Evolutionary conservation across 2,329 filamentous ascomycete genomes (phyloP).

Genomic region (Capronia americana): DNA sequence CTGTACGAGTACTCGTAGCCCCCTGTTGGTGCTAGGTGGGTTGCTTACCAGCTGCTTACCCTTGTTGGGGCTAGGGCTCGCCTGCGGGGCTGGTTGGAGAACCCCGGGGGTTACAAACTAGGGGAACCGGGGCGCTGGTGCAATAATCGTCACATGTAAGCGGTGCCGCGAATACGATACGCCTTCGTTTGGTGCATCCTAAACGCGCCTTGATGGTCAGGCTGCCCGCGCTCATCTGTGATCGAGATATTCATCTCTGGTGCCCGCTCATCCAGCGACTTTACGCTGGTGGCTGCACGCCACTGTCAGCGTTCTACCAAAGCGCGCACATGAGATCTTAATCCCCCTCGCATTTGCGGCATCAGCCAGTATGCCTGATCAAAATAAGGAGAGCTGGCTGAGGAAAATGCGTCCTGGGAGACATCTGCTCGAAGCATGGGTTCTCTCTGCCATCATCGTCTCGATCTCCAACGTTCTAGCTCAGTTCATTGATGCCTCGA

Average conservation of each 20-base stretch:
- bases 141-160: too few relatives aligned
- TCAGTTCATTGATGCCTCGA: constrained; percentile 60
- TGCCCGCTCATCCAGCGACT: neutral
- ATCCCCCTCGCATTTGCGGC: neutral
- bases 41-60: neutral
- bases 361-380: neutral
- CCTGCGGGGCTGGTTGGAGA: neutral
- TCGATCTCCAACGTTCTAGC: constrained; percentile 62
- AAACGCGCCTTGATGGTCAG: neutral
- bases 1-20: neutral
- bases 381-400: constrained; percentile 3
- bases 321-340: neutral
- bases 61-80: neutral
- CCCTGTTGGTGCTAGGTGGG: neutral
- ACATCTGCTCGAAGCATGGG: constrained; percentile 61
- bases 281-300: neutral
- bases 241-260: neutral
- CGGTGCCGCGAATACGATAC: too few relatives aligned
- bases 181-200: too few relatives aligned
- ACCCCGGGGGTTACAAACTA: too few relatives aligned
- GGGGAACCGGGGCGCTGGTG: too few relatives aligned
- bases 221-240: neutral
- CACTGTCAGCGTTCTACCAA: neutral
- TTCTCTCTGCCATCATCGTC: constrained; percentile 61
- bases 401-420: constrained; percentile 38